Percentiles rank a stretch among this genome's conserved stretches.
Evolutionary conservation across 163 green algal genomes (phyloP).

Genomic region (Scenedesmus sp.): DNA sequence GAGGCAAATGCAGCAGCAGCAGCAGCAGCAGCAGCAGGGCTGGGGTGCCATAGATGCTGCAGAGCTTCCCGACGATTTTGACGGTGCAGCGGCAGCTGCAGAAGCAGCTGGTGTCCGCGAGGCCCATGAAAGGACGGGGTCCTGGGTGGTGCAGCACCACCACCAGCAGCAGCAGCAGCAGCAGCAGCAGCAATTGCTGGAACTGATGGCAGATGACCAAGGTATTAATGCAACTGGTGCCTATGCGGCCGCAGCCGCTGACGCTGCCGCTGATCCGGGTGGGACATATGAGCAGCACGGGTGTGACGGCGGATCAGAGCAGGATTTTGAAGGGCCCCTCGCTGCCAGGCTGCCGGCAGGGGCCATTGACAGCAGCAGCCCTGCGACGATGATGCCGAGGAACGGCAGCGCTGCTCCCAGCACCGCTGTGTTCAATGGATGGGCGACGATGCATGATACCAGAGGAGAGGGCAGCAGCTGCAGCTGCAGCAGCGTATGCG

Average conservation of each 20-base stretch:
- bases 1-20: not conserved
- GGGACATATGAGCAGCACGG: not conserved
- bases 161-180: conserved; percentile 30
- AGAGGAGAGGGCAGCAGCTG: not conserved
- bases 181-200: not conserved
- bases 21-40: conserved; percentile 8
- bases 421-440: not conserved
- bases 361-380: conserved; percentile 5
- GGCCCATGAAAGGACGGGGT: not conserved
- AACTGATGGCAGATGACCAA: not conserved
- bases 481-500: conserved; percentile 22
- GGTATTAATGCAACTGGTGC: not conserved
- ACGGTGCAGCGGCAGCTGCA: not conserved
- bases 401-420: not conserved
- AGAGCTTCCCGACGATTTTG: not conserved
- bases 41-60: not conserved
- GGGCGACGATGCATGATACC: not conserved
- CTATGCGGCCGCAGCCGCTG: not conserved
- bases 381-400: not conserved
- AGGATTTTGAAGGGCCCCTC: conserved; percentile 8
- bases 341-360: conserved; percentile 12
- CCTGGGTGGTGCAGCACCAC: conserved; percentile 6
- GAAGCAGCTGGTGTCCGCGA: not conserved
- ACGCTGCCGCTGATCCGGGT: not conserved
- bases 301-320: not conserved